Evolutionary conservation across 1,139 yeast species (phyloP), one percentile per base, ranked within the genome.

Genomic region (Eremothecium sinecaudum): DNA sequence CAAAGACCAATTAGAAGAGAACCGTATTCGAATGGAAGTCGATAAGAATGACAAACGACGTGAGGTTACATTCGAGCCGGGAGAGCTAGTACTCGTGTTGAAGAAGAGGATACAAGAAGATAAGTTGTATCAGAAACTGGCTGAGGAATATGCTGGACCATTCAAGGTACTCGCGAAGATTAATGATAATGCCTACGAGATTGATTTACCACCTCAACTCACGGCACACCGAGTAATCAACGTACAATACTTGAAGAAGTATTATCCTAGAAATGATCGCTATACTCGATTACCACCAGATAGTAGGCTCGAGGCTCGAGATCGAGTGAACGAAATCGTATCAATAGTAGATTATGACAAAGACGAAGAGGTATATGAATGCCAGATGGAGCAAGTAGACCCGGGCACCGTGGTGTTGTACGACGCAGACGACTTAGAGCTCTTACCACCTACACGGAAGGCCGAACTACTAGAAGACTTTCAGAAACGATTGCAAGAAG

Each of bases 121-220:
- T 7, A 43, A 39, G 13, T 16, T 18, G 8, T 41, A 41, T 21
- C 11, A 20, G 18, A 42, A 42, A 21, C 13, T 39, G 14, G 39
- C 38, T 35, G 36, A 38, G 18, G 17, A 36, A 12, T 40, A 36
- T 24, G 27, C 36, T 4, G 45, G 44, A 17, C 44, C 44, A 7
- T 41, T 33, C 12, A 24, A 32, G 21, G 25, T 40, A 10, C 36
- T 38, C 34, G 10, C 32, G 23, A 26, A 24, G 17, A 30, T 40
- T 11, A 21, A 18, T 21, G 26, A 28, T 10, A 41, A 42, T 33
- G 34, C 41, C 3, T 32, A 29, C 22, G 45, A 40, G 17, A 9
- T 41, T 19, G 45, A 41, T 23, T 18, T 40, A 20, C 41, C 38
- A 2, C 12, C 40, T 2, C 5, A 9, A 2, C 6, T 3, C 5